Base-by-base conservation (phyloP, 805 yeast genomes). In the Lipomyces lipofer region DNA sequence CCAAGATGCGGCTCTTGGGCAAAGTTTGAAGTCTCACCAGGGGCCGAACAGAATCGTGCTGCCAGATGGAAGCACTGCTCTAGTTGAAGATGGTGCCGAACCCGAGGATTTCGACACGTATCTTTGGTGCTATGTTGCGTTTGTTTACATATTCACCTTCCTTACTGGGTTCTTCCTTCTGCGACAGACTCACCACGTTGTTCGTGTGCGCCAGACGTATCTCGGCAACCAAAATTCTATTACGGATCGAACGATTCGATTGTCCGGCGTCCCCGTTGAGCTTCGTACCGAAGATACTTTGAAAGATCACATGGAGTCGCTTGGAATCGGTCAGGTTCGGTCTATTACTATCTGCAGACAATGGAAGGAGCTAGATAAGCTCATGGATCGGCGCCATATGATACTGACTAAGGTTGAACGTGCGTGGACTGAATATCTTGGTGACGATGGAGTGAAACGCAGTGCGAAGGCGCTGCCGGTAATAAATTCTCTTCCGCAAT, bases 201-300 rank as follows among this genome's bases (percentile, higher is more conserved):
- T 92, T 28, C 73, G 76, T 47, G 84, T 86, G 62, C 79, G 98
- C 58, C 98, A 92, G 70, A 30, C 52, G 21, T 86, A 87, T 65
- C 73, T 92, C 60, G 97, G 98, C 0, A 80, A 78, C 59, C 97
- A 91, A 68, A 86, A 86, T 67, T 84, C 96, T 8, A 78, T 92
- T 54, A 88, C 98, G 0, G 98, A 92, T 74, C 78, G 96, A 67
- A 94, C 98, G 0, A 84, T 94, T 38, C 49, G 73, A 72, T 69
- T 92, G 12, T 83, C 92, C 33, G 98, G 98, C 0, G 88, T 92
- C 3, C 97, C 98, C 0, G 84, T 87, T 0, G 83, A 84, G 43
- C 72, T 91, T 39, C 76, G 97, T 48, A 84, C 82, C 52, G 90
- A 83, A 62, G 76, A 77, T n/a, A 82, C 80, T 12, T 71, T 92